Evolutionary conservation across 345 rosid genomes (phyloP), one percentile per base, ranked within the genome.

Genomic region (Linum usitatissimum): DNA sequence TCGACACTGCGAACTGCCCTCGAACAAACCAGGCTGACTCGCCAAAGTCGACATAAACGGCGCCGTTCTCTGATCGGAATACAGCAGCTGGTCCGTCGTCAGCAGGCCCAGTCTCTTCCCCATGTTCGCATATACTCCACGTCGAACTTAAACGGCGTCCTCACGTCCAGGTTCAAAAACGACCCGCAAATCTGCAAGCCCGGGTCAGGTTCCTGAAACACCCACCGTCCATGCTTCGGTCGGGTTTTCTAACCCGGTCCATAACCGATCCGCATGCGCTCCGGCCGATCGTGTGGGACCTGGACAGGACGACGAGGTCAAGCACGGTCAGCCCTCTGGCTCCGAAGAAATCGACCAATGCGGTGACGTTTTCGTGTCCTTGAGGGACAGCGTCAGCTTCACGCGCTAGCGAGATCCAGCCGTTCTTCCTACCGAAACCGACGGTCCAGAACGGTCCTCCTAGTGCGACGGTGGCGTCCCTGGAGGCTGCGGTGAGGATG

Each of bases 1-100:
- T 84, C 0, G 89, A 84, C 5, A 59, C 80, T 0, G 77, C 81
- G 65, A 84, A 79, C 68, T 84, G 86, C n/a, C 60, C 65, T n/a
- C 17, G 75, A 84, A 84, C 0, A 84, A 64, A 15, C 53, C 59
- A 0, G 77, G 64, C 68, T 75, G 79, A 54, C 60, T 31, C 0
- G 81, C 78, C 39, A 84, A 42, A n/a, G 75, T 61, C 1, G 65
- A 42, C 3, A 84, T 83, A 60, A 81, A 77, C 0, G 79, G 80
- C 64, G 77, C 63, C 9, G 83, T 81, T 48, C 83, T 78, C 3
- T 70, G 69, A 62, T 84, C 83, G 19, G 61, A 75, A 54, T 62
- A 67, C 14, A 84, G 80, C 51, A 68, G 73, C 31, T 78, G 83
- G 75, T 84, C 90, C 0, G 90, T 82, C 0, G 76, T 58, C 51